Evolutionary conservation across 2,329 filamentous ascomycete species (phyloP).

Genomic region (Endoconidiophora polonica): DNA sequence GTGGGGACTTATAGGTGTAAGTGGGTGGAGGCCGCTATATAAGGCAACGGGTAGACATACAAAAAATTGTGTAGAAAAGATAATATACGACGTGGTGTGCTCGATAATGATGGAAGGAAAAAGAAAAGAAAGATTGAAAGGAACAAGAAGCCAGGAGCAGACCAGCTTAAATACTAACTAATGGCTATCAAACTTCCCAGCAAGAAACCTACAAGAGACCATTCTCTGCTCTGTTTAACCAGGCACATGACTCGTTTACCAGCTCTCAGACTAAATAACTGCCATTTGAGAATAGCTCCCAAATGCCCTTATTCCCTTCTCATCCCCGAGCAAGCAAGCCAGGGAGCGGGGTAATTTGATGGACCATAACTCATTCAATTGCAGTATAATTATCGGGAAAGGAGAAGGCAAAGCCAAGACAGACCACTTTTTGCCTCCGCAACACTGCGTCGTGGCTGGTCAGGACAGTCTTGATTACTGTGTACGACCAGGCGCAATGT

Average conservation of each 20-base stretch:
- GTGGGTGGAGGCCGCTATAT: background rate
- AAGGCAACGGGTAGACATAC: background rate
- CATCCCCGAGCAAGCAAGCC: background rate
- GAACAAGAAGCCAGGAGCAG: background rate
- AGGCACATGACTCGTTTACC: background rate
- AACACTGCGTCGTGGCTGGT: too few relatives aligned
- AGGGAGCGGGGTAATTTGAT: too few relatives aligned
- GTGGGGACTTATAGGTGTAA: constrained; percentile 2
- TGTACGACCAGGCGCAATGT: too few relatives aligned
- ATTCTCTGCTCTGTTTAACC: background rate
- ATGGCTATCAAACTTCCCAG: background rate
- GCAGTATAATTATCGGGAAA: too few relatives aligned
- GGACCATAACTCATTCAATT: too few relatives aligned
- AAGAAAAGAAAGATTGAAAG: background rate
- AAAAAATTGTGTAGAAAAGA: too few relatives aligned
- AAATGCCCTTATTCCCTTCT: background rate
- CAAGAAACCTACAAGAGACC: background rate
- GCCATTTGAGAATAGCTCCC: background rate
- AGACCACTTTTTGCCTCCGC: background rate
- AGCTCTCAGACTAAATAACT: background rate
- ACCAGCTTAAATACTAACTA: background rate
- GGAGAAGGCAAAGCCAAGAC: background rate
- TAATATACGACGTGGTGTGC: background rate
- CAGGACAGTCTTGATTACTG: too few relatives aligned
- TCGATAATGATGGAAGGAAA: background rate